Conservation (phyloP, 208 protist species). For the Acanthamoeba lenticulata region DNA sequence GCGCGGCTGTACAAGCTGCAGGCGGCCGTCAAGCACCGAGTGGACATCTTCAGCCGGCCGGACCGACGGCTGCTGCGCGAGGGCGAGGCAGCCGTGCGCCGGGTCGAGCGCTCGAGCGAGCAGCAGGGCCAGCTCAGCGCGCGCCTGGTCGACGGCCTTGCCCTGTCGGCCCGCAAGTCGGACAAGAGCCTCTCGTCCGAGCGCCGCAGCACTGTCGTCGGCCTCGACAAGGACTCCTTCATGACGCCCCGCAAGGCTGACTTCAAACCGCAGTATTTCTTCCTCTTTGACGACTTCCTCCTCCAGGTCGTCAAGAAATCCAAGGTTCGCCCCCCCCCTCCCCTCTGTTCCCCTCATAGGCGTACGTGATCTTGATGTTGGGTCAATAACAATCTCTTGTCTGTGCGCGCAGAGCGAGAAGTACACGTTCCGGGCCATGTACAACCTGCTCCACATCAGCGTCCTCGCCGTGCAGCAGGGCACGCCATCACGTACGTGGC, state of each 20-base stretch:
- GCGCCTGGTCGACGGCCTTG: background rate
- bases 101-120: background rate
- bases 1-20: slow-evolving; percentile 44
- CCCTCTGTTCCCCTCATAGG: no score
- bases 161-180: background rate
- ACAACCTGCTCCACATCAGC: slow-evolving; percentile 25
- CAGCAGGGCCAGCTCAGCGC: no score
- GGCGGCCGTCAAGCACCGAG: slow-evolving; percentile 8
- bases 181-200: slow-evolving; percentile 6
- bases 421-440: slow-evolving; percentile 37
- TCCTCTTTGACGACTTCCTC: slow-evolving; percentile 56
- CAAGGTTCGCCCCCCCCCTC: background rate
- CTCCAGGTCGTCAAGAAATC: slow-evolving; percentile 51
- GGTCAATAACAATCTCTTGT: no score
- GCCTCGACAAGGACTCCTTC: slow-evolving; percentile 5
- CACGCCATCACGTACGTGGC: background rate
- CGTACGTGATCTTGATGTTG: no score
- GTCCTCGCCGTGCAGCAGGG: background rate
- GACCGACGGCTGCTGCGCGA: slow-evolving; percentile 38
- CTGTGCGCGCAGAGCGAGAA: slow-evolving; percentile 56
- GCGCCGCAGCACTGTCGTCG: background rate
- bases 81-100: background rate
- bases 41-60: slow-evolving; percentile 47
- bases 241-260: background rate
- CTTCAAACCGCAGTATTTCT: slow-evolving; percentile 10